Evolutionary conservation across 2,329 filamentous ascomycete genomes (phyloP).

Genomic region (Uncinocarpus reesii): DNA sequence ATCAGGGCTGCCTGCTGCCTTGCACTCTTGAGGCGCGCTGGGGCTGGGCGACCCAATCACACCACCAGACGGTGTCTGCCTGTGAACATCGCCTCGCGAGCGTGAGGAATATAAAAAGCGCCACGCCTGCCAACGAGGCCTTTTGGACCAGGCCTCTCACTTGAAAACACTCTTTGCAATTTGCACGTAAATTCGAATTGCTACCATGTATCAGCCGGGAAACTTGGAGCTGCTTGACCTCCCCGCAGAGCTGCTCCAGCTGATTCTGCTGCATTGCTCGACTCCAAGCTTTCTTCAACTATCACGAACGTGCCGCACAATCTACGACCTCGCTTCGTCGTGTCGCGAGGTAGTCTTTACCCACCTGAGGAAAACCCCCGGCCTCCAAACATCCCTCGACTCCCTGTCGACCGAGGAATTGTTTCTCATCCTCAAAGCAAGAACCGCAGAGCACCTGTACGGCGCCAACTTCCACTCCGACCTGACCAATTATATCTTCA

Average conservation of each 20-base stretch:
- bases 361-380: conserved; percentile 31
- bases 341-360: conserved; percentile 29
- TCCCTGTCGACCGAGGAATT: conserved; percentile 21
- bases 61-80: not conserved
- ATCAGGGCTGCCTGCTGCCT: no score
- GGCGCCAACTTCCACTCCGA: conserved; percentile 29
- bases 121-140: no score
- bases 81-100: no score
- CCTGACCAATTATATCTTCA: conserved; percentile 23
- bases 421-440: conserved; percentile 25
- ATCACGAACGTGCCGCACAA: conserved; percentile 28
- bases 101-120: no score
- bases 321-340: conserved; percentile 28
- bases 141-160: no score
- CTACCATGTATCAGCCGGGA: not conserved
- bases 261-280: conserved; percentile 27
- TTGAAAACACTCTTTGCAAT: no score
- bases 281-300: conserved; percentile 32
- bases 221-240: conserved; percentile 23
- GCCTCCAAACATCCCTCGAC: conserved; percentile 20
- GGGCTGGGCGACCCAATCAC: no score
- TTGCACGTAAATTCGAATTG: no score
- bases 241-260: conserved; percentile 36
- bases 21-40: no score
- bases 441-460: conserved; percentile 27